Conservation (phyloP, 129 eudicot genomes). For the Ambrosia trifida region DNA sequence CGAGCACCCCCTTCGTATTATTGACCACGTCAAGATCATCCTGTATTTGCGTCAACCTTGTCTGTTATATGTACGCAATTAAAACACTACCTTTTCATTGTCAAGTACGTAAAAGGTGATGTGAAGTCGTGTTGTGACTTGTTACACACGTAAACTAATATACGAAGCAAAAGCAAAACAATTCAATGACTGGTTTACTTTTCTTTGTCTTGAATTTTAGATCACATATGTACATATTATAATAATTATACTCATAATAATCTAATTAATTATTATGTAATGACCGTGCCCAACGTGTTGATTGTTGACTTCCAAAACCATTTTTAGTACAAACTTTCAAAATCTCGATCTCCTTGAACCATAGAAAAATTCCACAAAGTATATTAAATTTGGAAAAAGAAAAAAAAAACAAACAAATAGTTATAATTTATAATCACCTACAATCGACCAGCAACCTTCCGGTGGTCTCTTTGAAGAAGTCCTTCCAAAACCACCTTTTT, state of each 20-base stretch:
- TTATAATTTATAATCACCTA: conserved; percentile 7
- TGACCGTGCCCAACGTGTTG: neutral
- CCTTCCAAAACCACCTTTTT: conserved; percentile 61
- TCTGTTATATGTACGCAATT: neutral
- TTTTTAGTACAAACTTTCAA: conserved; percentile 23
- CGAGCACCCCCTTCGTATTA: too few species aligned
- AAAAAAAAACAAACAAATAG: neutral
- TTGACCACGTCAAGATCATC: too few species aligned
- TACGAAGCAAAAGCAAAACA: neutral
- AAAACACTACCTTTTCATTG: neutral
- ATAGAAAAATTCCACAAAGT: conserved; percentile 10
- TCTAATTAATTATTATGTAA: neutral
- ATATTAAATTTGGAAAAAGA: neutral
- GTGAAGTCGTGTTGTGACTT: neutral
- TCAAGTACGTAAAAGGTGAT: conserved; percentile 8
- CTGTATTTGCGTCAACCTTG: too few species aligned
- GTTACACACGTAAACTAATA: neutral
- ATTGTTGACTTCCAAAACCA: neutral
- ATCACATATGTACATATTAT: neutral
- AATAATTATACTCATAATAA: neutral
- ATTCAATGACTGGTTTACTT: neutral
- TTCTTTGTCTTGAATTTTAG: neutral
- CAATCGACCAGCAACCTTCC: conserved; percentile 32
- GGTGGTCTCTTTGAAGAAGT: conserved; percentile 50
- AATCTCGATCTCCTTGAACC: neutral